Evolutionary conservation across 208 protist genomes (phyloP), one percentile per base, ranked within the genome.

Genomic region (Leishmania turanica): DNA sequence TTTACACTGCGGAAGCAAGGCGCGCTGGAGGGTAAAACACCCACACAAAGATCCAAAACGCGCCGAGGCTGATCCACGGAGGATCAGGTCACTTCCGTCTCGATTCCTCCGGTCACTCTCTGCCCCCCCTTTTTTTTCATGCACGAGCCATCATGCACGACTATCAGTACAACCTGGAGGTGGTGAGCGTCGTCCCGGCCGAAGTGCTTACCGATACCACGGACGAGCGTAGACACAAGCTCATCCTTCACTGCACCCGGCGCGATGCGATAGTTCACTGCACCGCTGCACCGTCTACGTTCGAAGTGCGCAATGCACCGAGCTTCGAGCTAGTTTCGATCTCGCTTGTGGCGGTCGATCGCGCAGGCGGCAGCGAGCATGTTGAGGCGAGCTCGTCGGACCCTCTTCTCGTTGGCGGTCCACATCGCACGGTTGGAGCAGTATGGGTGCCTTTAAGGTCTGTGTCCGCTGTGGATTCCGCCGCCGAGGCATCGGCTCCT

Each of bases 111-210:
- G 37, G 8, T 40, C 13, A 0, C 1, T 3, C 53, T 56, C 17
- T n/a, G 0, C 49, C 40, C 71, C 13, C 42, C 34, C 34, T 37
- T 37, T 6, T 11, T n/a, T 42, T 76, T 2, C 51, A 64, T 34
- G 49, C 15, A n/a, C 53, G 7, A 27, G 70, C 45, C 45, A 70
- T 15, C 6, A 78, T 78, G 75, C 37, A 70, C 62, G 56, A 65
- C 56, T 87, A 84, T n/a, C 76, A 81, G 37, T 88, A 84, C 71
- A 69, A 51, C 40, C 49, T 90, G 3, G 84, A 90, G 60, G 74
- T 90, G 40, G 72, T 88, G 42, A 84, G 84, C 27, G 79, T 84
- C 24, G 37, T 77, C n/a, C 81, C 80, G 3, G 37, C 65, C 4
- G 62, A 73, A 17, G 51, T 58, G 27, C 58, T 85, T n/a, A 1